Conservation (phyloP, 192 early-diverging fungal species). For the Entomortierella lignicola region DNA sequence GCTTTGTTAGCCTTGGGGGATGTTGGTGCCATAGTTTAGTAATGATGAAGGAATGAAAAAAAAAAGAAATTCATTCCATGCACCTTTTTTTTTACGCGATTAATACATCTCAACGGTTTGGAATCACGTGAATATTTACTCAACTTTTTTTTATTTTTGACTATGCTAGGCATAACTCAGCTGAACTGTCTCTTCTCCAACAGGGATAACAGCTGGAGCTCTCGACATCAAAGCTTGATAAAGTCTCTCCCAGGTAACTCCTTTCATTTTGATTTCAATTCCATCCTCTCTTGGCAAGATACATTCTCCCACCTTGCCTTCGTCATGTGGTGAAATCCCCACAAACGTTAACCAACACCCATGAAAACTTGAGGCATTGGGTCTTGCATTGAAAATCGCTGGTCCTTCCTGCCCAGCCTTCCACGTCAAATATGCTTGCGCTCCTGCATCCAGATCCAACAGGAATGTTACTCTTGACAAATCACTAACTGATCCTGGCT, state of each 20-base stretch:
- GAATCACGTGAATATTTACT: slow-evolving; percentile 52
- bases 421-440: slow-evolving; percentile 51
- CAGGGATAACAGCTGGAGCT: slow-evolving; percentile 31
- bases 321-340: slow-evolving; percentile 23
- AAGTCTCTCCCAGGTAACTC: slow-evolving; percentile 34
- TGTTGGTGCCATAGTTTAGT: slow-evolving; percentile 21
- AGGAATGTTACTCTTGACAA: slow-evolving; percentile 28
- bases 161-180: slow-evolving; percentile 27
- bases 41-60: not conserved
- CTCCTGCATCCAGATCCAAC: slow-evolving; percentile 46
- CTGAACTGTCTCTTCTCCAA: slow-evolving; percentile 37
- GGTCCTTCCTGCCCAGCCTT: slow-evolving; percentile 32
- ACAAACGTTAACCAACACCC: slow-evolving; percentile 43
- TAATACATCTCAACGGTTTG: too few species aligned
- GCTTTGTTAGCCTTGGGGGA: slow-evolving; percentile 20
- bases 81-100: too few species aligned
- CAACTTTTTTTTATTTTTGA: not conserved
- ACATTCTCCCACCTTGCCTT: slow-evolving; percentile 9
- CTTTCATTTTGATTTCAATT: slow-evolving; percentile 42
- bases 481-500: slow-evolving; percentile 22
- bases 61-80: too few species aligned
- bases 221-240: slow-evolving; percentile 48
- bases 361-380: slow-evolving; percentile 44
- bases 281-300: slow-evolving; percentile 37
- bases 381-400: slow-evolving; percentile 48